Evolutionary conservation across 1,284 basidiomycete species (phyloP).

Genomic region (Athelia psychrophila): DNA sequence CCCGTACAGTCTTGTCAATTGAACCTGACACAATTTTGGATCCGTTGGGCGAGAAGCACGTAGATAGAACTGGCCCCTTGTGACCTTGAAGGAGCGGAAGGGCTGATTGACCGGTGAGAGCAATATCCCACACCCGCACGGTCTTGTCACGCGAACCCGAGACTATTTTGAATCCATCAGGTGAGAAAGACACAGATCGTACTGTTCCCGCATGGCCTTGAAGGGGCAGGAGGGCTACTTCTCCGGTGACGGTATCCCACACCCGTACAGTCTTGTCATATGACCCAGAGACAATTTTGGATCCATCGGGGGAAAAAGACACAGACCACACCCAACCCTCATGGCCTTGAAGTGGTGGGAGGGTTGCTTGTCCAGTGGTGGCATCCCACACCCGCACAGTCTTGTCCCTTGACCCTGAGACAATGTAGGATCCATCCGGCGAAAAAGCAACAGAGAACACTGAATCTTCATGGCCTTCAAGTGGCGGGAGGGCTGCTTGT

Average conservation of each 20-base stretch:
- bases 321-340: neutral
- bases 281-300: neutral
- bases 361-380: neutral
- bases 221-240: neutral
- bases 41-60: conserved; percentile 12
- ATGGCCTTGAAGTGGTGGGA: neutral
- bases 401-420: conserved; percentile 11
- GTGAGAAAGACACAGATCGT: neutral
- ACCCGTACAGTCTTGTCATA: neutral
- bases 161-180: neutral
- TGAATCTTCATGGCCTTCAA: too few relatives aligned
- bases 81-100: conserved; percentile 7
- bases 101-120: neutral
- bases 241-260: neutral
- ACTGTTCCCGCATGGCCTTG: neutral
- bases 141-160: neutral
- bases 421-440: conserved; percentile 6
- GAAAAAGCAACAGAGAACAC: too few relatives aligned
- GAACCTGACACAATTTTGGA: conserved; percentile 10
- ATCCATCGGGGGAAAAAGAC: neutral
- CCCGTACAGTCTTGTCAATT: conserved; percentile 6
- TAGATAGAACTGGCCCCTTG: conserved; percentile 6
- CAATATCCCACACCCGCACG: neutral
- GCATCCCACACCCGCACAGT: conserved; percentile 15
- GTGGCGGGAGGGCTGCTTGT: too few relatives aligned